Evolutionary conservation across 2,329 filamentous ascomycete genomes (phyloP), one percentile per base, ranked within the genome.

Genomic region (Ceratocystis papillata): DNA sequence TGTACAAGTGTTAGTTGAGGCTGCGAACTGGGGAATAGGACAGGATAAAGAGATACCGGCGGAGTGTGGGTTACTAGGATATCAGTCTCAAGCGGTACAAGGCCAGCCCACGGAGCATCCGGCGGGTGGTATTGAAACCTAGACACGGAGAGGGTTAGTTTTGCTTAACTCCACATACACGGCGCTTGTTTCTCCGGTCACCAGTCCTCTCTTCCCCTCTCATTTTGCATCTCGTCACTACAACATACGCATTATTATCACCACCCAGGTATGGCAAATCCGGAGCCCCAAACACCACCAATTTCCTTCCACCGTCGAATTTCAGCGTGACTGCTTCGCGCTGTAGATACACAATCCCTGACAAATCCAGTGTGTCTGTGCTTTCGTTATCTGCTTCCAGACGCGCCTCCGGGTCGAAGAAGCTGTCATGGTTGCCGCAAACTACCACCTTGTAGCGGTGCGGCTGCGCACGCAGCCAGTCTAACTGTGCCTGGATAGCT

Each of bases 351-450:
- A 84, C 79, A 61, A 93, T 76, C 62, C 78, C 77, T 68, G 80
- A 84, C 78, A 87, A 85, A 70, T 87, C 78, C 30, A 90, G 78
- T 33, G 72, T 74, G 69, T 48, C 20, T 41, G 17, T n/a, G 5
- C 22, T 17, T 12, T 22, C 3, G 4, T 33, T 48, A 72, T 90
- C 85, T 59, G 81, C 78, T 8, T 79, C 76, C 17, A 74, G 75
- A 3, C 88, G 81, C 15, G 84, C 85, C 44, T 79, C 78, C 28
- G 82, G 78, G 74, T 96, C 93, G 68, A 96, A 88, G 78, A 85
- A 95, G 71, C 84, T 87, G 73, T 96, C 93, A 74, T 96, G 93
- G 73, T 96, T 96, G 0, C 93, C 93, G 41, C 85, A 84, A 41
- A 97, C 85, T 45, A 92, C 82, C 28, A 96, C 80, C 75, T 96